Evolutionary conservation across 352 stramenopile genomes (phyloP), one percentile per base, ranked within the genome.

Genomic region (Nothophytophthora sp.): DNA sequence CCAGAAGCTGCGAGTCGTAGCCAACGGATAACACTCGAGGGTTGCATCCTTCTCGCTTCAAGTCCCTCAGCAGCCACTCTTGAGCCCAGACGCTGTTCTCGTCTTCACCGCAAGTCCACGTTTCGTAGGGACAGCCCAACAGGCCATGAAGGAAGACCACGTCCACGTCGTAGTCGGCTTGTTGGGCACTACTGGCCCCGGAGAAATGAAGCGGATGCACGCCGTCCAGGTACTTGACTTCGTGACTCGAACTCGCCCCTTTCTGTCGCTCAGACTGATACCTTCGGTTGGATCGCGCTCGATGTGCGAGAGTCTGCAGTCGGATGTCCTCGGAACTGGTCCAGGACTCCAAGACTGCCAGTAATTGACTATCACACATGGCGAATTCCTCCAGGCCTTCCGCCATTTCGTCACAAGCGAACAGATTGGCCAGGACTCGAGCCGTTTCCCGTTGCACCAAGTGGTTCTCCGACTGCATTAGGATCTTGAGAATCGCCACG

Each of bases 91-190:
- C 62, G 0, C 61, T 75, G 6, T 51, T 56, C 35, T 86, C 67
- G 38, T 89, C 73, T 48, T 85, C 74, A 6, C 76, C 76, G 32
- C 77, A 83, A 33, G 87, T 76, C 84, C 84, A 95, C 23, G 84
- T 95, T 42, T 86, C 74, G 46, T 86, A 90, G 27, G 83, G 77
- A 52, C 75, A 90, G 3, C 84, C 84, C 2, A 91, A 48, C n/a
- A 95, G 53, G 0, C 84, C 84, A 39, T 94, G 84, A 27, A 95
- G 75, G 42, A 95, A 89, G 12, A 95, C 81, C 4, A 95, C 73
- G 23, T 95, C 84, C 1, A 91, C 67, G 25, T 90, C 76, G 32
- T 88, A 92, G 12, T 76, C 50, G 36, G 38, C 49, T 39, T 63
- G 34, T 7, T 73, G 46, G 10, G 35, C 29, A 12, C 19, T 61